Evolutionary conservation across 192 early-diverging fungal species (phyloP).

Genomic region (Coemansia sp.): DNA sequence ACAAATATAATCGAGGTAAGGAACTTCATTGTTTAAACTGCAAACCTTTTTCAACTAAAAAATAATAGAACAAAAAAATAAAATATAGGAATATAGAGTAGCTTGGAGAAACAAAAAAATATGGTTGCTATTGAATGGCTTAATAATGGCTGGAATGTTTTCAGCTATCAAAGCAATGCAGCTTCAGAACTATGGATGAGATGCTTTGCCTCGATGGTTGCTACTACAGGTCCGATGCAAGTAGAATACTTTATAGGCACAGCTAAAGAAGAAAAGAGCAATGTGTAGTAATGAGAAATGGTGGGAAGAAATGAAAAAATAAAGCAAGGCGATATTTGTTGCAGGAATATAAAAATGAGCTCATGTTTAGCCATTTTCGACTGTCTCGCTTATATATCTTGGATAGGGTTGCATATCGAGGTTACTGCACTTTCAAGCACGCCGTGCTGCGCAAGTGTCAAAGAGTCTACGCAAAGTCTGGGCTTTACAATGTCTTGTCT

Average conservation of each 20-base stretch:
- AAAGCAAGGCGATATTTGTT: conserved; percentile 4
- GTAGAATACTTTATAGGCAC: background rate
- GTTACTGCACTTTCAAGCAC: background rate
- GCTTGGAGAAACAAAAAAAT: conserved; percentile 1
- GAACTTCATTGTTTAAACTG: conserved; percentile 29
- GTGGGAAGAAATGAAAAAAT: background rate
- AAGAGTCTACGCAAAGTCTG: background rate
- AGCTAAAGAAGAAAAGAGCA: background rate
- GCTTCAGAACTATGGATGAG: background rate
- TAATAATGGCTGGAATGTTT: too few species aligned
- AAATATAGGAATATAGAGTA: background rate
- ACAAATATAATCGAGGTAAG: conserved; percentile 15
- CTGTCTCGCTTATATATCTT: background rate
- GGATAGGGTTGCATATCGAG: background rate
- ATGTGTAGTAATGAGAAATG: background rate
- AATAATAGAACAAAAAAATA: background rate
- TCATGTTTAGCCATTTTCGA: background rate
- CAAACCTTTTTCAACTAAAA: background rate
- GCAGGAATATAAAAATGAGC: background rate
- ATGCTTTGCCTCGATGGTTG: background rate
- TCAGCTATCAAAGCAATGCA: background rate
- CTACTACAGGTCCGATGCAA: background rate
- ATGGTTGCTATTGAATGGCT: background rate
- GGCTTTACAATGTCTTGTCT: background rate
- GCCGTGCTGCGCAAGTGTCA: background rate